Evolutionary conservation across 208 protist species (phyloP).

Genomic region (Trypanosoma melophagium): DNA sequence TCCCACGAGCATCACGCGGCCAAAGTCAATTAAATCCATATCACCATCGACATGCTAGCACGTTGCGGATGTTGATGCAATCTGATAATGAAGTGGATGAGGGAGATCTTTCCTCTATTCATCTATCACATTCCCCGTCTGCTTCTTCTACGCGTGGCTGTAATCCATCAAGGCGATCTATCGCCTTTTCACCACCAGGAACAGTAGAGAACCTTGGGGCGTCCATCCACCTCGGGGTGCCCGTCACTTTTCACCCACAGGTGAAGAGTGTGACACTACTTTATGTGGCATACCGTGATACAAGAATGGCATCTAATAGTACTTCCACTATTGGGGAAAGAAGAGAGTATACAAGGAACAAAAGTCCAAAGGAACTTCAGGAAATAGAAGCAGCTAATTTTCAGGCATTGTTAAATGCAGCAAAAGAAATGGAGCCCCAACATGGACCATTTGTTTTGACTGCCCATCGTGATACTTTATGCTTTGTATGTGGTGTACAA

Average conservation of each 20-base stretch:
- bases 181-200: not conserved
- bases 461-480: constrained; percentile 52
- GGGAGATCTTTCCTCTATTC: constrained; percentile 12
- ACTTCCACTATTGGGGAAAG: not conserved
- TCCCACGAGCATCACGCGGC: too few relatives aligned
- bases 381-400: constrained; percentile 40
- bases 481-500: constrained; percentile 66
- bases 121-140: constrained; percentile 1
- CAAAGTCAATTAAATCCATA: too few relatives aligned
- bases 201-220: not conserved
- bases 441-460: constrained; percentile 51
- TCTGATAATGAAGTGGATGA: not conserved
- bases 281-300: constrained; percentile 63
- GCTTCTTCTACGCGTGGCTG: not conserved
- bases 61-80: not conserved
- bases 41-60: too few relatives aligned
- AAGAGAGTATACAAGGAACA: constrained; percentile 9
- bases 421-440: constrained; percentile 7
- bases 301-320: not conserved
- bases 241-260: constrained; percentile 33
- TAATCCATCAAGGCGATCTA: constrained; percentile 1
- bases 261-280: constrained; percentile 69
- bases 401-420: constrained; percentile 45
- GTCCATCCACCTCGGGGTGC: not conserved
- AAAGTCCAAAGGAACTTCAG: constrained; percentile 17